A percentile compares a stretch with the other conserved stretches of the same genome.
Conservation (phyloP, 352 stramenopile species). For the Pythium biforme region DNA sequence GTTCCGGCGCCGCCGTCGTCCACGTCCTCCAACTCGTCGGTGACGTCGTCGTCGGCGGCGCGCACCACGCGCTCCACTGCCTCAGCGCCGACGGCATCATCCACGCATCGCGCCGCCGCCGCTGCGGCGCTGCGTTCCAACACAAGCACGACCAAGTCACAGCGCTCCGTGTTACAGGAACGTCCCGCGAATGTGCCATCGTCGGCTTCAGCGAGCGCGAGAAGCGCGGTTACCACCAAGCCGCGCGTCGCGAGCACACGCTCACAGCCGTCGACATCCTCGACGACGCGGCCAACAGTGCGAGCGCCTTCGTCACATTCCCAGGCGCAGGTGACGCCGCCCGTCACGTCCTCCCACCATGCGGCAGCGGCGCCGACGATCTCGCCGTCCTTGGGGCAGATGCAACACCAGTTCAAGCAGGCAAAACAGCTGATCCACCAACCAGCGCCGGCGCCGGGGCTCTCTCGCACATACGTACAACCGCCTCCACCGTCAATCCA, state of each 20-base stretch:
- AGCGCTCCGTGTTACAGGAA: conserved; percentile 17
- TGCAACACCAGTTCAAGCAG: conserved; percentile 12
- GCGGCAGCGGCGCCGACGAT: conserved; percentile 10
- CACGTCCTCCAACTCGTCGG: conserved; percentile 6
- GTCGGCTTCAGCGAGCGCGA: neutral
- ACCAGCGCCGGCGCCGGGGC: neutral
- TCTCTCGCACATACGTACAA: neutral
- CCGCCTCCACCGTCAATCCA: neutral
- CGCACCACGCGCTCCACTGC: neutral
- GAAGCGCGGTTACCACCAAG: conserved; percentile 12
- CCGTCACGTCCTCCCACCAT: neutral
- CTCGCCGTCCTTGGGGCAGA: conserved; percentile 5
- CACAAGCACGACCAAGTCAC: neutral
- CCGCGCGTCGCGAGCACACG: neutral
- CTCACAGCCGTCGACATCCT: neutral
- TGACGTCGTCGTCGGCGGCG: conserved; percentile 4
- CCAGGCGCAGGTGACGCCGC: conserved; percentile 9
- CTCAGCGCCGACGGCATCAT: conserved; percentile 2
- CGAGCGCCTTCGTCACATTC: conserved; percentile 1
- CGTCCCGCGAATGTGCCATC: conserved; percentile 17
- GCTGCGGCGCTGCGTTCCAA: conserved; percentile 1
- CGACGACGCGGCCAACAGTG: neutral
- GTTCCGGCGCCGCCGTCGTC: conserved; percentile 2
- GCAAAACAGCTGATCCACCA: conserved; percentile 1
- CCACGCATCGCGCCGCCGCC: neutral